A percentile compares a stretch with the other conserved stretches of the same genome.
These are phyloP conservation scores for Perkinsus marinus DNA, from an alignment of 169 alveolate species.

Conservation along the genomic window DNA sequence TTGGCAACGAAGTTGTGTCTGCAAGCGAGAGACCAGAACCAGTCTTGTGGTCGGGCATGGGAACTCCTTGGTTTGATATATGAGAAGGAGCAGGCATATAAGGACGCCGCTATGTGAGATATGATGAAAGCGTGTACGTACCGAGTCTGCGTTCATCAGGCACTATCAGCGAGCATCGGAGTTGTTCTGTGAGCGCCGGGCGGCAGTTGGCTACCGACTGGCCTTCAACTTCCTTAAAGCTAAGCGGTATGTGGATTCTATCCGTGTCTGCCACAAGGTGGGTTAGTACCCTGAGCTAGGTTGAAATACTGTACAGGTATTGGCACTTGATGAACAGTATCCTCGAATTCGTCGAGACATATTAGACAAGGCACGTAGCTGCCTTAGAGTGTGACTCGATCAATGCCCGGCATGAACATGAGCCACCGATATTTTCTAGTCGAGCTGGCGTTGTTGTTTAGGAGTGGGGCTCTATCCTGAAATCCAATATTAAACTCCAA, in stretches of 20 bases:
- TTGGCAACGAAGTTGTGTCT: neutral
- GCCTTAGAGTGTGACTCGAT: neutral
- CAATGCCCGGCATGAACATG: no score
- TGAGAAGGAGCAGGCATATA: slow-evolving; percentile 62
- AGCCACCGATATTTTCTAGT: no score
- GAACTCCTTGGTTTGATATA: slow-evolving; percentile 68
- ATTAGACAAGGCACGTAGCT: slow-evolving; percentile 41
- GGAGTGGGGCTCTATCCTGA: no score
- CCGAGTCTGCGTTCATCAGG: neutral
- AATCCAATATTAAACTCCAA: no score
- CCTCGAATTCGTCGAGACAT: slow-evolving; percentile 59
- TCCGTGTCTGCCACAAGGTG: slow-evolving; percentile 55
- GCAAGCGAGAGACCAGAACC: slow-evolving; percentile 34
- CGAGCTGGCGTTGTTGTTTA: no score
- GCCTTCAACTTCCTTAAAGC: slow-evolving; percentile 70
- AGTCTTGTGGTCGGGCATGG: slow-evolving; percentile 67
- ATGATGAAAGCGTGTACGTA: slow-evolving; percentile 33
- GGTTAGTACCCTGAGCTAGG: neutral
- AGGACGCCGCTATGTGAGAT: slow-evolving; percentile 61
- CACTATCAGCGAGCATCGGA: slow-evolving; percentile 10
- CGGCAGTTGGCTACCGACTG: slow-evolving; percentile 63
- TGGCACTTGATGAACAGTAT: slow-evolving; percentile 58
- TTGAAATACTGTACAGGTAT: slow-evolving; percentile 11
- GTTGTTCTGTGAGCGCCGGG: slow-evolving; percentile 17
- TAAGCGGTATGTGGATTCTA: slow-evolving; percentile 51